Conservation (phyloP, 1,139 yeast species). For the Suhomyces kunorum region DNA sequence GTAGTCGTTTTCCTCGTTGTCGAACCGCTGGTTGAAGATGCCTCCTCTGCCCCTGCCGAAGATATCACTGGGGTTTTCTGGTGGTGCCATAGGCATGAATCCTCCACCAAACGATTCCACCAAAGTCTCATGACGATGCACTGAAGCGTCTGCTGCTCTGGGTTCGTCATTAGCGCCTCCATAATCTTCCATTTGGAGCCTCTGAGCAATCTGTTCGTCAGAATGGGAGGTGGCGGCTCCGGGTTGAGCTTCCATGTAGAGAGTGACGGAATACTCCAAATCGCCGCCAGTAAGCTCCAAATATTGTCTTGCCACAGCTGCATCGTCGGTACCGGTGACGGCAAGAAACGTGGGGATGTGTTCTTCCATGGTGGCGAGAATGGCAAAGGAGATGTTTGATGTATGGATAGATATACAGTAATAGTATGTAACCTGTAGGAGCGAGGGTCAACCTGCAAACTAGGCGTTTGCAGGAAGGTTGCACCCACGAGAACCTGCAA, state of each 20-base stretch:
- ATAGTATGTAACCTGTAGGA: too few species aligned
- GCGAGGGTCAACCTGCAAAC: too few species aligned
- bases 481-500: too few species aligned
- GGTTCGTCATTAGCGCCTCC: conserved; percentile 31
- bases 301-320: conserved; percentile 71
- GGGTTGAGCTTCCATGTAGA: conserved; percentile 65
- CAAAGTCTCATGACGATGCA: conserved; percentile 78
- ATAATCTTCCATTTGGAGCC: conserved; percentile 68
- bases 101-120: conserved; percentile 40
- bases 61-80: conserved; percentile 35
- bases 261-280: conserved; percentile 80
- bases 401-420: too few species aligned
- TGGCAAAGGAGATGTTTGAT: conserved; percentile 2
- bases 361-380: conserved; percentile 43
- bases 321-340: conserved; percentile 76
- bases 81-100: conserved; percentile 14
- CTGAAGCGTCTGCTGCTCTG: conserved; percentile 72
- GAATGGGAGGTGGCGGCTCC: conserved; percentile 24
- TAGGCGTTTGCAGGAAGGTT: too few species aligned
- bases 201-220: conserved; percentile 64
- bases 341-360: conserved; percentile 75
- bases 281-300: conserved; percentile 78
- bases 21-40: conserved; percentile 46
- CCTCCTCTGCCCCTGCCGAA: conserved; percentile 47
- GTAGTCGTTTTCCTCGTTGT: conserved; percentile 33